phyloP scores from a whole-genome alignment of 2,329 filamentous ascomycete species.

The Beauveria medogensis region DNA sequence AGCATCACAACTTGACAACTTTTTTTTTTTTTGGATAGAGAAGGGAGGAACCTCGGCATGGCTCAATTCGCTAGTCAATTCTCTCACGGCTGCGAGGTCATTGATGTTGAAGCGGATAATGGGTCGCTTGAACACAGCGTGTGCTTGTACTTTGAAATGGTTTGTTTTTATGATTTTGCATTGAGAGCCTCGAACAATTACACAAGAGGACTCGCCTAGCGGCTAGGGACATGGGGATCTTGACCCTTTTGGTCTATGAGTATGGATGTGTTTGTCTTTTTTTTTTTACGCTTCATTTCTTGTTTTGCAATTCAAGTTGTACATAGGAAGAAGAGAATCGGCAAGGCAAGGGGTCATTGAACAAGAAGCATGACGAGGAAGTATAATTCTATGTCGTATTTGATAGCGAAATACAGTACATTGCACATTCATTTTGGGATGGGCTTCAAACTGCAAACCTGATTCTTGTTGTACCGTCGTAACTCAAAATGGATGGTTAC shows the following conservation, averaged over 20 bases:
- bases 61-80: background rate
- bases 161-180: conserved; percentile 9
- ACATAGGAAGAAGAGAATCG: background rate
- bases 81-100: background rate
- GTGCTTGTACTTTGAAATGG: conserved; percentile 2
- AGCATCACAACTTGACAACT: background rate
- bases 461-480: no score
- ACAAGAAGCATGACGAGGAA: background rate
- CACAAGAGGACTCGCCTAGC: conserved; percentile 9
- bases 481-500: no score
- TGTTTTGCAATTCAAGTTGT: background rate
- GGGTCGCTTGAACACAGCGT: background rate
- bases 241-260: background rate
- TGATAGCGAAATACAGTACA: conserved; percentile 11
- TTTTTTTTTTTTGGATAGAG: background rate
- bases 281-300: background rate
- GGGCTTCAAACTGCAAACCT: no score
- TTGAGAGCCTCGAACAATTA: conserved; percentile 3
- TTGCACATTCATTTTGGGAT: background rate
- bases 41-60: background rate
- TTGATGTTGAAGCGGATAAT: background rate
- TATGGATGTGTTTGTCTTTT: background rate
- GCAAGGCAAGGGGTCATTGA: background rate
- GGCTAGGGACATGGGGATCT: background rate
- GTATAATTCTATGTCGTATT: conserved; percentile 7